phyloP scores from a whole-genome alignment of 306 rosid genomes.

The Heteromeles arbutifolia region DNA sequence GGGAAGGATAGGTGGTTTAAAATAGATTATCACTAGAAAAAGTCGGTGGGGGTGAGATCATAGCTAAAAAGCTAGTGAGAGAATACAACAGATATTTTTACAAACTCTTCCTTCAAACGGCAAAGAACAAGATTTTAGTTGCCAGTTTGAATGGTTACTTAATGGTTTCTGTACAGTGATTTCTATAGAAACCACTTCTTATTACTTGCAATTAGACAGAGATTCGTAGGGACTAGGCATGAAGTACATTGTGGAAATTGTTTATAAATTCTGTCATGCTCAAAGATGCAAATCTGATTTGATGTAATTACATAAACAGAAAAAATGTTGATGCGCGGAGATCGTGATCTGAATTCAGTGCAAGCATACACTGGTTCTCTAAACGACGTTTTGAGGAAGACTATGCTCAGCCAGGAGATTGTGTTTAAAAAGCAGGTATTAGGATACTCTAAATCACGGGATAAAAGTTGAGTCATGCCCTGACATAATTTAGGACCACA shows the following conservation, averaged over 20 bases:
- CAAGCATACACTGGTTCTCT: constrained; percentile 21
- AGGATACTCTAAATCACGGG: neutral
- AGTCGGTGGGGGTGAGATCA: neutral
- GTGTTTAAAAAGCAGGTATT: constrained; percentile 49
- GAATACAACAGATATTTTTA: neutral
- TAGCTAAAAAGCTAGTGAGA: neutral
- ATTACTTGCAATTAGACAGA: neutral
- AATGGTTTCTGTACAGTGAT: no score
- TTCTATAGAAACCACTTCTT: neutral
- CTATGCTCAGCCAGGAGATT: constrained; percentile 51
- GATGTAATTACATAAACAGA: neutral
- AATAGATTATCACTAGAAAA: neutral
- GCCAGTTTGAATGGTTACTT: neutral
- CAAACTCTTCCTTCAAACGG: neutral
- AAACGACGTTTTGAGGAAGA: constrained; percentile 36
- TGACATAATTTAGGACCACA: neutral
- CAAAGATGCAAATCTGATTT: constrained; percentile 9
- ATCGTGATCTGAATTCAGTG: constrained; percentile 29
- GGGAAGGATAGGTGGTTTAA: neutral
- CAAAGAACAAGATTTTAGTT: neutral
- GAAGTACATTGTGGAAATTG: neutral
- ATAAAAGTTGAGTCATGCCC: neutral
- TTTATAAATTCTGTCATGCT: neutral
- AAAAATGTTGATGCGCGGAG: constrained; percentile 38
- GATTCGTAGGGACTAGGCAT: neutral